Percentiles rank a stretch among this genome's conserved stretches.
Conservation (phyloP, 139 green algal genomes). For the Coelastrella sp. region DNA sequence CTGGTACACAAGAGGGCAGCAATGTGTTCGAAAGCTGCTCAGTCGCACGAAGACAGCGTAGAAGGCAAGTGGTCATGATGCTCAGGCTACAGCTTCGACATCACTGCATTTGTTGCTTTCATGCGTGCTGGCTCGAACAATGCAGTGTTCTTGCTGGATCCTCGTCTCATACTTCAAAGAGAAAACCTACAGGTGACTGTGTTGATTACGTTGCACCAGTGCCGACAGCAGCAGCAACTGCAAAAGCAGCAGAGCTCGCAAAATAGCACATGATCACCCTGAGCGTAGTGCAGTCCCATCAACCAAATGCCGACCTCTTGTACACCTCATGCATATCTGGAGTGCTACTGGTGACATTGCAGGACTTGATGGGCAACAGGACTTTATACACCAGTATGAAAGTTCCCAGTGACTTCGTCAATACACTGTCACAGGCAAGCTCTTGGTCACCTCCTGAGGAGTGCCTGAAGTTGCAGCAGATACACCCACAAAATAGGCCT, state of each 20-base stretch:
- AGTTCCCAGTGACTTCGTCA: background rate
- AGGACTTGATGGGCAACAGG: background rate
- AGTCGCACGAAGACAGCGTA: background rate
- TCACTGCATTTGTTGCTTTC: background rate
- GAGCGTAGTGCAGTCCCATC: background rate
- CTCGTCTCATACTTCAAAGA: background rate
- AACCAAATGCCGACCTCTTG: background rate
- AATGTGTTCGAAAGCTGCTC: too few relatives aligned
- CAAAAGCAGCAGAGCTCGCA: background rate
- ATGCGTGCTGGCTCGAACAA: background rate
- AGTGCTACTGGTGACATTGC: background rate
- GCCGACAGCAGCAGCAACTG: background rate
- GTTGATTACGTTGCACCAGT: background rate
- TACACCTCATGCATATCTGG: background rate
- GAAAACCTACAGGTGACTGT: conserved; percentile 24
- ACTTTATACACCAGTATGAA: background rate
- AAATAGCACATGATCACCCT: background rate
- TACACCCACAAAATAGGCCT: too few relatives aligned
- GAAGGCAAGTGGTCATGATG: background rate
- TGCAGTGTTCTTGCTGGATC: conserved; percentile 27
- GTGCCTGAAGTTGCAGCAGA: background rate
- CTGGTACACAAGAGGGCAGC: too few relatives aligned
- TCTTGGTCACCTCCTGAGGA: background rate
- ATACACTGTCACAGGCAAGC: conserved; percentile 1
- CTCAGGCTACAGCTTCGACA: background rate